These are phyloP conservation scores for Podospora australis DNA, from an alignment of 495 filamentous ascomycete species.

Conservation along the genomic window DNA sequence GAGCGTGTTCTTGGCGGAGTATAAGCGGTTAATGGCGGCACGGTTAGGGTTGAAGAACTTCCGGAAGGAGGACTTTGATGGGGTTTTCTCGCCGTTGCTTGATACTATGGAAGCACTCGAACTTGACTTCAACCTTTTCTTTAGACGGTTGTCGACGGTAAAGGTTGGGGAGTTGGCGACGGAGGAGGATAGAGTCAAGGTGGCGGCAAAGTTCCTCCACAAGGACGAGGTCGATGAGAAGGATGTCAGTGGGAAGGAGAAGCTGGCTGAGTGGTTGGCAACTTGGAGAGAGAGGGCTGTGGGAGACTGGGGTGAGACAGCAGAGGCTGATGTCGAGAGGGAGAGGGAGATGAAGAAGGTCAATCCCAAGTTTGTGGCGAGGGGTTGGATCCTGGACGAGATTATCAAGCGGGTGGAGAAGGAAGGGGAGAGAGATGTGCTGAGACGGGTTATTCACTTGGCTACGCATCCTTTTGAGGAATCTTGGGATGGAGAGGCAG, in stretches of 20 bases:
- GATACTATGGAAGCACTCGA: constrained; percentile 72
- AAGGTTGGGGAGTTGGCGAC: constrained; percentile 53
- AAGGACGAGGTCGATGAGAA: constrained; percentile 56
- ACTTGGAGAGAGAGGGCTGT: constrained; percentile 60
- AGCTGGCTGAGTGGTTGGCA: constrained; percentile 69
- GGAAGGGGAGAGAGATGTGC: constrained; percentile 69
- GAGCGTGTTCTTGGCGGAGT: constrained; percentile 75
- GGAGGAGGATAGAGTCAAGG: constrained; percentile 45
- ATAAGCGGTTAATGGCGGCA: constrained; percentile 71
- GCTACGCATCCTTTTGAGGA: constrained; percentile 78
- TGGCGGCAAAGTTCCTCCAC: constrained; percentile 60
- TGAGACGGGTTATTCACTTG: constrained; percentile 71
- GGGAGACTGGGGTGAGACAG: constrained; percentile 66
- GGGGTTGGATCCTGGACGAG: constrained; percentile 90
- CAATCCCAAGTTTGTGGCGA: constrained; percentile 87
- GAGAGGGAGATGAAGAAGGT: constrained; percentile 68
- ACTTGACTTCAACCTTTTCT: constrained; percentile 89
- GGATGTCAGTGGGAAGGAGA: constrained; percentile 48
- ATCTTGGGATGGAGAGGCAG: constrained; percentile 52
- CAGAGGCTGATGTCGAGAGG: constrained; percentile 53
- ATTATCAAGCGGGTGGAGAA: constrained; percentile 82
- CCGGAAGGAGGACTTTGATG: constrained; percentile 67
- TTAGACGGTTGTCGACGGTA: constrained; percentile 63
- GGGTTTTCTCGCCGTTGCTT: constrained; percentile 69
- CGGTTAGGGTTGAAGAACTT: constrained; percentile 65